Evolutionary conservation across 345 rosid species (phyloP), one percentile per base, ranked within the genome.

Genomic region (Eutrema yunnanense): DNA sequence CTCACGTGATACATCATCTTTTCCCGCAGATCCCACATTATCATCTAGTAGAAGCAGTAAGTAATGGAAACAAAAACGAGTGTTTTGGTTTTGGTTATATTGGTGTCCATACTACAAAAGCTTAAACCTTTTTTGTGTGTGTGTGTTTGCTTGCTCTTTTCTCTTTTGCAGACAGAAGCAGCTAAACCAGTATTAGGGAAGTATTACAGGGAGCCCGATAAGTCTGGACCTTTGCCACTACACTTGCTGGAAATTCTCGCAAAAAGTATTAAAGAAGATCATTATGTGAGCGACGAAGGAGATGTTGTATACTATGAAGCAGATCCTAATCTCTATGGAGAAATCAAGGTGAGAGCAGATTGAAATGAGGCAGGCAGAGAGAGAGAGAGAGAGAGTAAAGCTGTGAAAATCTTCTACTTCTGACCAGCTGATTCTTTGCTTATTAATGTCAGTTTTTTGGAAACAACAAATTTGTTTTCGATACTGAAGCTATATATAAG

Each of bases 21-120:
- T 92, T 92, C 85, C 98, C 98, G 9, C 98, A 92, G 75, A 92
- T 92, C 84, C 98, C 98, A 32, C 98, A 92, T 77, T 92, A 92
- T 54, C 90, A 90, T 80, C 83, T 92, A 63, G 67, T 88, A 16
- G 98, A 92, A 85, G 98, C 98, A 4, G 98, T 92, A 51, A 83
- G 86, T 72, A 50, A 52, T 4, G 19, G 34, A 54, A 19, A 34
- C 67, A 1, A 16, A 42, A 67, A 59, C 48, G 26, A 46, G 33
- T 49, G 30, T 54, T 41, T 36, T 41, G 27, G 19, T 34, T 53
- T 32, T 57, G 22, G 22, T 19, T 19, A 19, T 19, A 19, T 19
- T 19, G 53, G 37, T 36, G 54, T 63, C 9, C 48, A 63, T 46
- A 32, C 52, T 46, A 38, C 58, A 29, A 40, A 53, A 19, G 60